Evolutionary conservation across 2,329 filamentous ascomycete genomes (phyloP), one percentile per base, ranked within the genome.

Genomic region (Cladosporium sphaerospermum): DNA sequence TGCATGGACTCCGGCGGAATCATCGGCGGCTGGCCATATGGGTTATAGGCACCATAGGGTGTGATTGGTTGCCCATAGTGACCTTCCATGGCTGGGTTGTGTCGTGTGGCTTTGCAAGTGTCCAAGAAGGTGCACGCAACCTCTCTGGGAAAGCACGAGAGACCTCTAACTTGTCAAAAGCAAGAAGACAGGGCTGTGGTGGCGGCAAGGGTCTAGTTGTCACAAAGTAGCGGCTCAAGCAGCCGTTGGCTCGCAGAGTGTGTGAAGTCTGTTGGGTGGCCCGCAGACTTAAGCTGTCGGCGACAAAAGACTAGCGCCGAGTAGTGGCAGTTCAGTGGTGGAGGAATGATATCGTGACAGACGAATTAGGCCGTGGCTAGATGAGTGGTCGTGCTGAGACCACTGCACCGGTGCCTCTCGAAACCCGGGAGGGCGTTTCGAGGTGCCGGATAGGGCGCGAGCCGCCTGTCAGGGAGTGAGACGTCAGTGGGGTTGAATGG

Each of bases 31-130:
- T 64, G 64, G 36, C 61, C 61, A 46, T 56, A 59, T 4, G 62
- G 56, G 55, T 66, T 67, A 56, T 62, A 68, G 28, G 56, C 58
- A 34, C 62, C 59, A 52, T 63, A 54, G 11, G 62, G 61, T 45
- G 61, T 61, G 52, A 65, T 63, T n/a, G 56, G 60, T 45, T 61
- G 58, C 40, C 58, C 56, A 52, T 63, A 65, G 33, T 61, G 62
- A 19, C 62, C 60, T 45, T 65, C 63, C 64, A 67, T 67, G 23
- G 45, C 55, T 28, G 41, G 28, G 8, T 28, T 14, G 19, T 9
- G 16, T 51, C 32, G 23, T 28, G 23, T 5, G 23, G 23, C 23
- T 28, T 28, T 28, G 23, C 23, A 28, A 28, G 23, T 28, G 7
- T 28, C 23, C 23, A 28, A 28, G 23, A 28, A 4, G 23, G 23